A percentile compares a stretch with the other conserved stretches of the same genome.
phyloP scores from a whole-genome alignment of 345 rosid species.

The Stellera chamaejasme region DNA sequence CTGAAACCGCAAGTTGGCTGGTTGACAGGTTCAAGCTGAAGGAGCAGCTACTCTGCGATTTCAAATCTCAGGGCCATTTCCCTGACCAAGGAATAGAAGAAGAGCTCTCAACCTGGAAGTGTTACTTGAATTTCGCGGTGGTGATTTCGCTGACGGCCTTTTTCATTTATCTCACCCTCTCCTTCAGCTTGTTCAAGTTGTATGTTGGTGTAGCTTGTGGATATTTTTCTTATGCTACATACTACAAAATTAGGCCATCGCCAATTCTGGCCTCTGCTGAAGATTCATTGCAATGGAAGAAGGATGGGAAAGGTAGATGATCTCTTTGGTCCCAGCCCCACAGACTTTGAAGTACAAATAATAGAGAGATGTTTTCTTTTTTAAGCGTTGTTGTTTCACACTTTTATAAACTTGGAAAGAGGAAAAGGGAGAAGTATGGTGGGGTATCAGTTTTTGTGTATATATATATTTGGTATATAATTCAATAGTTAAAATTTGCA shows the following conservation, averaged over 20 bases:
- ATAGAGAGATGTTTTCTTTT: no score
- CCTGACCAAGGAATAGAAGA: slow-evolving; percentile 37
- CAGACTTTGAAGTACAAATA: no score
- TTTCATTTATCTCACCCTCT: slow-evolving; percentile 50
- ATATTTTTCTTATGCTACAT: slow-evolving; percentile 41
- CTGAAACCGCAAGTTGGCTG: slow-evolving; percentile 49
- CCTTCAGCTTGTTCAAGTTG: slow-evolving; percentile 39
- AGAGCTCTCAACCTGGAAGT: slow-evolving; percentile 41
- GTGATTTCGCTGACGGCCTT: slow-evolving; percentile 44
- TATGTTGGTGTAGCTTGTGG: slow-evolving; percentile 54
- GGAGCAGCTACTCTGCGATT: slow-evolving; percentile 52
- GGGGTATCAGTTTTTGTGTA: no score
- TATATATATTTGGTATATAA: no score
- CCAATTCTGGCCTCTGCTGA: slow-evolving; percentile 21
- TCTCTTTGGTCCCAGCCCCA: slow-evolving; percentile 6
- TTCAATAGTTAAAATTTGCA: no score
- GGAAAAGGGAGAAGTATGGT: no score
- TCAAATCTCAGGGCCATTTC: slow-evolving; percentile 51
- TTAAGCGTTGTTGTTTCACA: no score
- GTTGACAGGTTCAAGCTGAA: slow-evolving; percentile 47
- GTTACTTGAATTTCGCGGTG: slow-evolving; percentile 32
- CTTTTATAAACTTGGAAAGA: no score
- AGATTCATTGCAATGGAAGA: slow-evolving; percentile 12
- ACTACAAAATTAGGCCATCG: slow-evolving; percentile 33
- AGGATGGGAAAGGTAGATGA: slow-evolving; percentile 16